Conservation (phyloP, 2,329 filamentous ascomycete genomes). For the Zelopaecilomyces penicillatus region DNA sequence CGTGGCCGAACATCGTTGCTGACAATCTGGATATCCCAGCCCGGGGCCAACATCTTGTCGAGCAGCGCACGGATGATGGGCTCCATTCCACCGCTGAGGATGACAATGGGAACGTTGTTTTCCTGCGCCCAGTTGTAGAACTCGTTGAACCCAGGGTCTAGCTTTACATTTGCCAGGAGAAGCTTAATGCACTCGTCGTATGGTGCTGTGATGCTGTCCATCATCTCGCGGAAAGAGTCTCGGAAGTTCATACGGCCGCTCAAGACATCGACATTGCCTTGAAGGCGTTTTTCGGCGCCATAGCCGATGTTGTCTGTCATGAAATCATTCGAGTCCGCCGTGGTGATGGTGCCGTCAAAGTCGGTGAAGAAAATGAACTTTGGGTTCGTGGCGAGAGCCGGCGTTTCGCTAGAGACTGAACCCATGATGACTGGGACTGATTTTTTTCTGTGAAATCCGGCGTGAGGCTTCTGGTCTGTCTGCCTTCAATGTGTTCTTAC, state of each 20-base stretch:
- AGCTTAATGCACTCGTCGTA: constrained; percentile 74
- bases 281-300: constrained; percentile 59
- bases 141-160: constrained; percentile 80
- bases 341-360: constrained; percentile 93
- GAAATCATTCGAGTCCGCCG: constrained; percentile 56
- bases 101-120: constrained; percentile 84
- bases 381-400: constrained; percentile 59
- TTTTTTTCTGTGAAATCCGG: background rate
- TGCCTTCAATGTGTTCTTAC: background rate
- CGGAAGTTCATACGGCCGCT: constrained; percentile 64
- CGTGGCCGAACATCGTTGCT: constrained; percentile 68
- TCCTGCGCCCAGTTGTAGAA: constrained; percentile 77
- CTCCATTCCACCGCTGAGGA: constrained; percentile 86
- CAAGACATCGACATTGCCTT: constrained; percentile 71
- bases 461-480: background rate
- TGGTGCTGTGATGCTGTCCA: constrained; percentile 74
- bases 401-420: constrained; percentile 35
- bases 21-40: constrained; percentile 79
- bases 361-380: constrained; percentile 98
- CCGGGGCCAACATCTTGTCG: constrained; percentile 66
- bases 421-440: constrained; percentile 28
- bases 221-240: constrained; percentile 84
- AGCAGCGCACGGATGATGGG: constrained; percentile 83
- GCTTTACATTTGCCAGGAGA: constrained; percentile 71
- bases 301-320: constrained; percentile 91